Base-by-base conservation (phyloP, 140 eudicot genomes). In the Ambrosia hybrid region DNA sequence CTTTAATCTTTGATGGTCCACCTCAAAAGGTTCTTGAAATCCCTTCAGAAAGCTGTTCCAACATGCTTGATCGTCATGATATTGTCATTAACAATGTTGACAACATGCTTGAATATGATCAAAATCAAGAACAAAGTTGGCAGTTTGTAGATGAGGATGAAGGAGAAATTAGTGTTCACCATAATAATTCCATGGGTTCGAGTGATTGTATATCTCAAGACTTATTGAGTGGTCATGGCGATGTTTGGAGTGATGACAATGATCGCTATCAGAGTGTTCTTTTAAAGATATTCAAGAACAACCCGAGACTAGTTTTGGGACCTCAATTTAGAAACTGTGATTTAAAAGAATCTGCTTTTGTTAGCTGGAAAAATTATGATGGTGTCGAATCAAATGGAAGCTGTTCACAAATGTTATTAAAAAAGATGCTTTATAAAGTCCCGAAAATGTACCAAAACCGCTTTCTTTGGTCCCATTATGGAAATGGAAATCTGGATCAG, bases 201-300 rank as follows among this genome's bases (percentile, higher is more conserved):
- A 87, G 91, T 77, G 95, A 87, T 75, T 87, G 87, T 73, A 64
- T 80, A 53, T 87, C 98, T 70, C 92, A 83, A 80, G 78, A 81
- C 33, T 6, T 73, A 14, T 84, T 21, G 4, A 65, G 68, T 64
- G 72, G 43, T 59, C 65, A 74, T 61, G 7, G 71, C 68, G 79
- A 76, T 65, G 72, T 30, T 45, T 53, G 16, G 86, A 83, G 67
- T 26, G 74, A 71, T 30, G 79, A 85, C 61, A 92, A 89, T 65
- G 70, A 65, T 39, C 91, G 84, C 26, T 92, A 89, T 68, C 88
- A 85, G 9, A 65, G 76, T 55, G 72, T 89, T 60, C 85, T 92
- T 57, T 83, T 90, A 5, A 85, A 67, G 64, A 83, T 92, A 68
- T 76, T 89, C 70, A 87, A 80, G 82, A 85, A 79, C 71, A 76